A percentile compares a stretch with the other conserved stretches of the same genome.
phyloP scores from a whole-genome alignment of 257 asterid species.

The Lantana camara region DNA sequence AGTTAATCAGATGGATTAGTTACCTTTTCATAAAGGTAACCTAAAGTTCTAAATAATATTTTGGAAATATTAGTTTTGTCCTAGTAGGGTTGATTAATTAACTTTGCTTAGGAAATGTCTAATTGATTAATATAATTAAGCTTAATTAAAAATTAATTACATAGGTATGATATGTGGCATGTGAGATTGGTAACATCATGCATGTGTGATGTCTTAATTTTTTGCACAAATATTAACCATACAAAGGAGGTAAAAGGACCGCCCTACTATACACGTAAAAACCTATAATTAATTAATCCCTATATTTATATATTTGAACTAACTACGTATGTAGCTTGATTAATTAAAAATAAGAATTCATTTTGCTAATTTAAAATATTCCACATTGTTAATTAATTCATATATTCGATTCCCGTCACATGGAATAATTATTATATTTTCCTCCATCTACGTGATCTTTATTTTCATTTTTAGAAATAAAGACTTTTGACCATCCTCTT shows the following conservation, averaged over 20 bases:
- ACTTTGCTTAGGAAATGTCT: neutral
- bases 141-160: neutral
- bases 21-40: too few relatives aligned
- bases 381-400: neutral
- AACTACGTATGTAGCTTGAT: neutral
- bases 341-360: too few relatives aligned
- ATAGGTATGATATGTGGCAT: neutral
- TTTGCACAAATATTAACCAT: conserved; percentile 26
- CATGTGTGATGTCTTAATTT: conserved; percentile 28
- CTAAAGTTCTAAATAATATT: too few relatives aligned
- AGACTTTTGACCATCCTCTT: neutral
- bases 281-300: neutral
- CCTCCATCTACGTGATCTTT: neutral
- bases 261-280: neutral
- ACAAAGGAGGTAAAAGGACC: conserved; percentile 16
- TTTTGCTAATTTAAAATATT: too few relatives aligned
- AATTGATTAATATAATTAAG: neutral
- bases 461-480: neutral
- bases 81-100: too few relatives aligned
- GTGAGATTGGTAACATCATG: conserved; percentile 30
- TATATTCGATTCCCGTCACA: neutral
- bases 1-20: too few relatives aligned
- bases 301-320: neutral
- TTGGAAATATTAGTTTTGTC: too few relatives aligned
- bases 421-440: neutral